Evolutionary conservation across 371 early-diverging fungal genomes (phyloP).

Genomic region (Fennellomyces sp.): DNA sequence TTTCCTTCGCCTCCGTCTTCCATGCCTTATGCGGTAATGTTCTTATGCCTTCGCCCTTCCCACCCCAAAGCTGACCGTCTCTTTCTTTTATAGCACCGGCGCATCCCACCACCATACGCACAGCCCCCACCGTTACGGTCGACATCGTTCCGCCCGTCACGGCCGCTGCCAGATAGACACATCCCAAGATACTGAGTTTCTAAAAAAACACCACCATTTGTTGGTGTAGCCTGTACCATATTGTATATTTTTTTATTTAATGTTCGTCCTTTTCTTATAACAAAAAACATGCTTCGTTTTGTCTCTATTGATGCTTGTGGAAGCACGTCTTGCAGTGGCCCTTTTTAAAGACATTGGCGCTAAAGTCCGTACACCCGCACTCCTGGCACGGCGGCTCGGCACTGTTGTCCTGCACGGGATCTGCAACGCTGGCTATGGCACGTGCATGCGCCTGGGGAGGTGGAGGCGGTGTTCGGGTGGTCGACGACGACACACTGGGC

Average conservation of each 20-base stretch:
- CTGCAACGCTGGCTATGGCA: background rate
- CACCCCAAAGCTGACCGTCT: background rate
- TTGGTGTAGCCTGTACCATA: background rate
- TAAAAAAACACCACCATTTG: background rate
- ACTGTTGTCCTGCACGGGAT: background rate
- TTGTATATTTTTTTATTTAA: background rate
- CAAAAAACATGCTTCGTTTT: background rate
- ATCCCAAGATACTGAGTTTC: conserved; percentile 24
- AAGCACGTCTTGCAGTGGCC: conserved; percentile 72
- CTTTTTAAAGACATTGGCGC: conserved; percentile 70
- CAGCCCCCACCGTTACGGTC: conserved; percentile 21
- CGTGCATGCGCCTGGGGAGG: background rate
- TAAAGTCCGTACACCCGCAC: conserved; percentile 73
- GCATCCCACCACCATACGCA: conserved; percentile 16
- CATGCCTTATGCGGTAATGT: conserved; percentile 6
- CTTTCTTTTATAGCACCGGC: conserved; percentile 28
- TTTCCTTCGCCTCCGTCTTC: conserved; percentile 9
- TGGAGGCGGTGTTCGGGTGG: conserved; percentile 16
- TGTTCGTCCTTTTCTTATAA: background rate
- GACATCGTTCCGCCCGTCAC: conserved; percentile 19
- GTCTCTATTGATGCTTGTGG: conserved; percentile 50
- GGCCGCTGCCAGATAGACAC: conserved; percentile 26
- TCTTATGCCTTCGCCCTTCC: background rate
- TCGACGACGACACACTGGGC: conserved; percentile 8
- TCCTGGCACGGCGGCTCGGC: conserved; percentile 31